Percentiles rank a stretch among this genome's conserved stretches.
Evolutionary conservation across 768 basidiomycete genomes (phyloP).

Genomic region (Fomitopsis pulvina): DNA sequence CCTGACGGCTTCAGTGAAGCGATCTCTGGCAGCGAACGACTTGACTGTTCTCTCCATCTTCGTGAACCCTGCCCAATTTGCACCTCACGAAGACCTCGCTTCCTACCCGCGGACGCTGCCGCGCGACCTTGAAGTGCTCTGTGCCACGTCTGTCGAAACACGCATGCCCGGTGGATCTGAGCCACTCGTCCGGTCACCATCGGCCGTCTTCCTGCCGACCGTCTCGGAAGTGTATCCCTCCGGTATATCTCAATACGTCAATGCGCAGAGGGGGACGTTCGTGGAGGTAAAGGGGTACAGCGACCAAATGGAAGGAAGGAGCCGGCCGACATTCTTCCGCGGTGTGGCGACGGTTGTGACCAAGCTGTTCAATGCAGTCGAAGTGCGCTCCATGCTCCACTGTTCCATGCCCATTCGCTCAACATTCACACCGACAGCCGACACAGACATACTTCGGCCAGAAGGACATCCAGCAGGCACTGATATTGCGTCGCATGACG

Average conservation of each 20-base stretch:
- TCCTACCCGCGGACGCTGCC: slow-evolving; percentile 88
- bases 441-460: slow-evolving; percentile 94
- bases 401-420: neutral
- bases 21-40: slow-evolving; percentile 73
- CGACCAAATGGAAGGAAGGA: slow-evolving; percentile 88
- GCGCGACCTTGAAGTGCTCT: slow-evolving; percentile 61
- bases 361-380: slow-evolving; percentile 89
- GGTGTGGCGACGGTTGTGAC: slow-evolving; percentile 94
- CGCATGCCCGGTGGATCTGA: slow-evolving; percentile 4
- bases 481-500: slow-evolving; percentile 73
- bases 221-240: slow-evolving; percentile 89
- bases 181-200: slow-evolving; percentile 35
- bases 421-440: slow-evolving; percentile 45
- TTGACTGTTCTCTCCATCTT: slow-evolving; percentile 92
- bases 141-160: slow-evolving; percentile 22
- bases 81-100: slow-evolving; percentile 88
- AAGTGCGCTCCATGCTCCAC: slow-evolving; percentile 41
- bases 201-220: slow-evolving; percentile 75
- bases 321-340: slow-evolving; percentile 87
- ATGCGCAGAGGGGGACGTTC: slow-evolving; percentile 79
- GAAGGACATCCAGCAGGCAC: slow-evolving; percentile 96
- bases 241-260: slow-evolving; percentile 74
- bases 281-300: slow-evolving; percentile 88
- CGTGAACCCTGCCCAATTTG: slow-evolving; percentile 97
- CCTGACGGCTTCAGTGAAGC: slow-evolving; percentile 47